Evolutionary conservation across 306 rosid genomes (phyloP), one percentile per base, ranked within the genome.

Genomic region (Vachellia pachyceras): DNA sequence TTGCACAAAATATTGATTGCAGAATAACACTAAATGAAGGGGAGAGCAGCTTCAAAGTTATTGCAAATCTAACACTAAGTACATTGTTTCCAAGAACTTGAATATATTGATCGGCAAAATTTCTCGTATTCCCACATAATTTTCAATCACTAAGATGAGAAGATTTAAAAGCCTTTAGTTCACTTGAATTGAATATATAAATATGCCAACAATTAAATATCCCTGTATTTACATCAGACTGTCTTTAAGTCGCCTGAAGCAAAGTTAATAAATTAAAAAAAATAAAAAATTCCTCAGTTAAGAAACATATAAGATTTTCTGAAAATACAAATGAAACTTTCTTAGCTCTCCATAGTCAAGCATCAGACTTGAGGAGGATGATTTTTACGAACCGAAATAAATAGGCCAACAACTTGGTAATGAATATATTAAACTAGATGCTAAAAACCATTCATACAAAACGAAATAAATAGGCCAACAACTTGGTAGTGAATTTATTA

Each of bases 311-410:
- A n/a, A n/a, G 71, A 15, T 67, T 35, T 36, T 35, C 41, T 13
- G 22, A 63, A 33, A 66, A 17, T 17, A 67, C 25, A 23, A 47
- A 77, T 65, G 39, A 69, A 77, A 36, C 41, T 15, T 73, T 37
- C 58, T n/a, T 14, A 69, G 17, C 76, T 8, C 52, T 36, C 69
- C 39, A 46, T 33, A 20, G 39, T 29, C 67, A 67, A 41, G 73
- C 55, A 55, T 72, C 76, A 79, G 68, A 79, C 45, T 41, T n/a
- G n/a, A n/a, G 25, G n/a, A 33, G 23, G 60, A 55, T 41, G 42
- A 42, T 72, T 68, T 72, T 70, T 58, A 67, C 63, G 35, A 55
- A 39, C 76, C 18, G 36, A 10, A 10, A 61, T 2, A 29, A 29
- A 33, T 10, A 39, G 20, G 68, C 41, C 57, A 29, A 45, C 49